Conservation (phyloP, 305 asterid species). For the Fraxinus floribunda region DNA sequence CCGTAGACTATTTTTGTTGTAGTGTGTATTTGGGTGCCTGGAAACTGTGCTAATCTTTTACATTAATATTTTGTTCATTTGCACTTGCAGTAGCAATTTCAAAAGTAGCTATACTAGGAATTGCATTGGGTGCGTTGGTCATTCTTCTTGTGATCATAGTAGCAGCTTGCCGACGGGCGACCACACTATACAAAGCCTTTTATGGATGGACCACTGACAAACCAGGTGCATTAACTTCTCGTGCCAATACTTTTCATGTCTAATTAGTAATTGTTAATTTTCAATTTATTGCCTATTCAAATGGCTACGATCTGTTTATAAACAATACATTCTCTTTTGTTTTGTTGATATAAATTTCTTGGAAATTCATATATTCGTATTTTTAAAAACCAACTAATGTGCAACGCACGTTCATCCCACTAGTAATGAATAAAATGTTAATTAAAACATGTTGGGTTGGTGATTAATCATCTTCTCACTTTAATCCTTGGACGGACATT, state of each 20-base stretch:
- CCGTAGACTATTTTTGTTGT: no score
- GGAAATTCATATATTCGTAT: no score
- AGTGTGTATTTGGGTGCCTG: not conserved
- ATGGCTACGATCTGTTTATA: no score
- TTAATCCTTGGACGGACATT: no score
- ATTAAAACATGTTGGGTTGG: no score
- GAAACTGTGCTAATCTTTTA: not conserved
- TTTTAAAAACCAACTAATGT: no score
- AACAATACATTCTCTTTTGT: no score
- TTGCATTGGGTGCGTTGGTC: constrained; percentile 81
- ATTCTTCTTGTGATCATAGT: constrained; percentile 65
- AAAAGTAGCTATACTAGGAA: constrained; percentile 95
- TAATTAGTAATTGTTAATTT: not conserved
- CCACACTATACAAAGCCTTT: constrained; percentile 46
- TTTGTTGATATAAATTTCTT: no score
- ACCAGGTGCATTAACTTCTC: constrained; percentile 34
- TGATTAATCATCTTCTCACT: no score
- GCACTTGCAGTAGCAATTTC: constrained; percentile 58
- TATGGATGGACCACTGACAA: constrained; percentile 49
- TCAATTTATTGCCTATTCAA: not conserved
- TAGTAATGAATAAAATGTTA: no score
- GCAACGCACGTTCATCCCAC: no score
- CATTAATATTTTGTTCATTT: not conserved
- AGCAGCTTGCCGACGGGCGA: constrained; percentile 50
- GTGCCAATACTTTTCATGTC: not conserved